phyloP scores from a whole-genome alignment of 345 rosid species.

The Eucalyptus tenuipes region DNA sequence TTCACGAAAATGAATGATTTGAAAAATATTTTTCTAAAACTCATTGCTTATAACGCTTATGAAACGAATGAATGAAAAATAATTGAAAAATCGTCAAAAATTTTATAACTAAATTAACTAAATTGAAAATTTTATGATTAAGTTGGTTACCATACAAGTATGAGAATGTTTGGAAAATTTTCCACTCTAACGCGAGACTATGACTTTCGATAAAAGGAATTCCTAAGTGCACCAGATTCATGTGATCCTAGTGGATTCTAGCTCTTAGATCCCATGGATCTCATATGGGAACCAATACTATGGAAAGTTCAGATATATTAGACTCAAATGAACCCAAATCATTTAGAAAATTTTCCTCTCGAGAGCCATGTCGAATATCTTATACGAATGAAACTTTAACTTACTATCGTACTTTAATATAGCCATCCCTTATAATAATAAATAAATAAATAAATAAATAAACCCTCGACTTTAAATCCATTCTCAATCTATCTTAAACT shows the following conservation, averaged over 20 bases:
- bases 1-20: no score
- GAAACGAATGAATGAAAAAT: no score
- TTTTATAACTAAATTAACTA: no score
- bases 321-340: neutral
- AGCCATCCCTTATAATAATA: neutral
- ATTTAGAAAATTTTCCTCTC: neutral
- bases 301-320: neutral
- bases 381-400: neutral
- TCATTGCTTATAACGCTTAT: no score
- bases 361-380: neutral
- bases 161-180: neutral
- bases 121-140: no score
- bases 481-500: no score
- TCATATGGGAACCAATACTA: neutral
- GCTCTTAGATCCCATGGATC: neutral
- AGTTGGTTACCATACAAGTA: no score
- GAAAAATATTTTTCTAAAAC: no score
- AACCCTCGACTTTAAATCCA: no score
- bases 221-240: neutral
- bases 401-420: no score
- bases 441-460: no score
- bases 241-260: neutral
- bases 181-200: neutral
- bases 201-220: no score
- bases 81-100: fast-evolving